Evolutionary conservation across 805 yeast species (phyloP), one percentile per base, ranked within the genome.

Genomic region (Lipomyces spencermartinsiae): DNA sequence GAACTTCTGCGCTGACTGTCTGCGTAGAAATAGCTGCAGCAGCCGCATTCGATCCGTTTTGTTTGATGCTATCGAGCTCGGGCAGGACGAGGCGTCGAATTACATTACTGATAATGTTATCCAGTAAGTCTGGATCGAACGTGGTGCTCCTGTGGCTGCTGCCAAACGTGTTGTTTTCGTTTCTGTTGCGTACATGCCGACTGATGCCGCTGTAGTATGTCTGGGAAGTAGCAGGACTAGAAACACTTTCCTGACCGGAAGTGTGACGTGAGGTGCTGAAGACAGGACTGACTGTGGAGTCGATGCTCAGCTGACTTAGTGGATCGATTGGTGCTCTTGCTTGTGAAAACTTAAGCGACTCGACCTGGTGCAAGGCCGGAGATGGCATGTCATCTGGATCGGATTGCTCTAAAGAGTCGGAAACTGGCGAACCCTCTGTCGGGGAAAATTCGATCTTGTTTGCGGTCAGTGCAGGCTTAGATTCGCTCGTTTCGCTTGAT

Each of bases 11-110:
- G 54, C 54, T 16, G n/a, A 14, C 29, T 53, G 34, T 53, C 12
- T 53, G 56, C 16, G 56, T n/a, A 1, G 33, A 33, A 10, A 31
- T 0, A 12, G 49, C 49, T 39, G 16, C 49, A 12, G 56, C 56
- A 25, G 56, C 29, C 34, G 16, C 56, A n/a, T 9, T 9, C 8
- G 49, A 43, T 43, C 19, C 10, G 7, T 16, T 58, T 33, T 14
- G 35, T 33, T 37, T 64, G 63, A 64, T 64, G 16, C 25, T n/a
- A 7, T 35, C 58, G 34, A 66, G 58, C 55, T 66, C 68, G 6
- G 69, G 63, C 29, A 66, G 54, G 46, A 66, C 64, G 6, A 64
- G 61, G 8, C 62, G 39, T 22, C 67, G 33, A 33, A 69, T 66
- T 25, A 66, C 72, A 43, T 61, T 46, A 46, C 66, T 63, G 56